Percentiles rank a stretch among this genome's conserved stretches.
These are phyloP conservation scores for Stentor coeruleus DNA, from an alignment of 73 alveolate species.

Conservation along the genomic window DNA sequence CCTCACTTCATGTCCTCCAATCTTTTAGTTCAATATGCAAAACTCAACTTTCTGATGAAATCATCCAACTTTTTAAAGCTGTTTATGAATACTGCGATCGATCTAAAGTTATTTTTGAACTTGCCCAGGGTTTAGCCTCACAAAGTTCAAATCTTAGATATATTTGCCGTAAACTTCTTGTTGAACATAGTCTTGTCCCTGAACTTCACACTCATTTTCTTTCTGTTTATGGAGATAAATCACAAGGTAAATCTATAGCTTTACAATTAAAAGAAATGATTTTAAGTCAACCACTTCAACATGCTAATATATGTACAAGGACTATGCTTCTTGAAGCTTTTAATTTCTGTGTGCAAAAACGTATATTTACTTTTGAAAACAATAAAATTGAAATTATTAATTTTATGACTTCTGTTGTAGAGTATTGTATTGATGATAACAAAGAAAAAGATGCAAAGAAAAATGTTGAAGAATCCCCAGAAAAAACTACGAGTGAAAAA, in stretches of 20 bases:
- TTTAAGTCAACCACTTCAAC: not conserved
- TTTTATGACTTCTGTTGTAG: not conserved
- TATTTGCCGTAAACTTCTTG: not conserved
- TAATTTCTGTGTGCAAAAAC: not conserved
- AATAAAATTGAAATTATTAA: not conserved
- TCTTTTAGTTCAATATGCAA: not conserved
- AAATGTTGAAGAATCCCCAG: not conserved
- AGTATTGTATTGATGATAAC: not conserved
- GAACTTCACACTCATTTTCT: not conserved
- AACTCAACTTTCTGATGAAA: slow-evolving; percentile 12
- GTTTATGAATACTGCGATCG: not conserved
- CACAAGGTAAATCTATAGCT: not conserved
- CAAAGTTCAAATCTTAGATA: not conserved
- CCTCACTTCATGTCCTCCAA: slow-evolving; percentile 5
- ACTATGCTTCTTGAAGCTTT: not conserved
- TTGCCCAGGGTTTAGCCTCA: not conserved
- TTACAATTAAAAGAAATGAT: slow-evolving; percentile 2
- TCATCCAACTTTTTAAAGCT: not conserved
- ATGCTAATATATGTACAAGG: not conserved
- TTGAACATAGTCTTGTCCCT: not conserved
- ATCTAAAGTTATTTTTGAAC: not conserved
- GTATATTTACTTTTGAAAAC: not conserved
- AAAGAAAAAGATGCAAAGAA: not conserved
- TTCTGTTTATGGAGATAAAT: not conserved
- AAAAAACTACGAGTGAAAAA: not conserved